These are phyloP conservation scores for Citrullus amarus DNA, from an alignment of 306 rosid species.

Conservation along the genomic window DNA sequence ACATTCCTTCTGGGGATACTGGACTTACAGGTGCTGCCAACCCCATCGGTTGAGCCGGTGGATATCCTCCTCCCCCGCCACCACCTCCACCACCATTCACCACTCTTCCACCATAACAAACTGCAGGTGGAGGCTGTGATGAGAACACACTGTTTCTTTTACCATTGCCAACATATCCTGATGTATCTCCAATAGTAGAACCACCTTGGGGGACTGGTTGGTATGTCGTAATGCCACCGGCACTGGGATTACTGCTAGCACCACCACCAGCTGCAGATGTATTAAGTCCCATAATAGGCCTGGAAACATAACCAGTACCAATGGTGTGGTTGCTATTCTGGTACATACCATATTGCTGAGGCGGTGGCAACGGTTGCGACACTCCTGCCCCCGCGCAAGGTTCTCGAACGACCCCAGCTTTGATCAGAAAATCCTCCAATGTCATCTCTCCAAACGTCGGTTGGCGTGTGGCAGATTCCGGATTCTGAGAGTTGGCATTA, in stretches of 20 bases:
- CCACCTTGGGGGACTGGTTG: slow-evolving; percentile 28
- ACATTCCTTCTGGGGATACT: slow-evolving; percentile 57
- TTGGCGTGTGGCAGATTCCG: slow-evolving; percentile 54
- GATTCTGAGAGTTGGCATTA: slow-evolving; percentile 16
- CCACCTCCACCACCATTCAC: slow-evolving; percentile 47
- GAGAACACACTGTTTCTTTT: slow-evolving; percentile 32
- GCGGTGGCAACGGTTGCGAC: slow-evolving; percentile 12
- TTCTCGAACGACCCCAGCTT: slow-evolving; percentile 81
- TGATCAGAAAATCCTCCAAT: slow-evolving; percentile 76
- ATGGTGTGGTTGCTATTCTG: slow-evolving; percentile 16
- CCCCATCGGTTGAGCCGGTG: slow-evolving; percentile 28
- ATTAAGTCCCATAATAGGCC: slow-evolving; percentile 20
- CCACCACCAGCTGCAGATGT: slow-evolving; percentile 13
- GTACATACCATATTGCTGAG: slow-evolving; percentile 34
- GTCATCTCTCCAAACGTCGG: slow-evolving; percentile 92
- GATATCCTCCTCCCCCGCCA: slow-evolving; percentile 37
- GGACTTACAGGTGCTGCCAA: slow-evolving; percentile 43
- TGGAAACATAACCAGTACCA: slow-evolving; percentile 23
- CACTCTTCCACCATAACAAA: slow-evolving; percentile 48
- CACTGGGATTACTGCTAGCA: slow-evolving; percentile 7
- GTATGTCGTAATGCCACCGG: slow-evolving; percentile 23
- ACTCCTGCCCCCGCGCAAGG: background rate
- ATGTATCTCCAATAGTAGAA: slow-evolving; percentile 25
- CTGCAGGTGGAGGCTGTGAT: slow-evolving; percentile 10
- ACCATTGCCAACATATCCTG: slow-evolving; percentile 35